Conservation (phyloP, 148 eudicot species). For the Simmondsia chinensis region DNA sequence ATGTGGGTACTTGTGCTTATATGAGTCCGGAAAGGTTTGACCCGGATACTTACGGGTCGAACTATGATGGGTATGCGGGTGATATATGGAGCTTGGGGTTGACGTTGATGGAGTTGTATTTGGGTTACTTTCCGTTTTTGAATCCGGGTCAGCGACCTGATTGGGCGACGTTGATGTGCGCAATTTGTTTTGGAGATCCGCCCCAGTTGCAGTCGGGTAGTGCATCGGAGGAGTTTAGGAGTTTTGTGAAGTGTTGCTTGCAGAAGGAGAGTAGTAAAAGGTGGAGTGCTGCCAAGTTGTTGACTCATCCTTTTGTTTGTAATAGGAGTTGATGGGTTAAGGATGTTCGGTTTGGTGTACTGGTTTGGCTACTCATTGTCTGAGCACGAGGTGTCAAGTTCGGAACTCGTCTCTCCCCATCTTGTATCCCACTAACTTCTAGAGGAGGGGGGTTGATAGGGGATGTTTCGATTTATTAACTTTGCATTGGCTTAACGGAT, state of each 20-base stretch:
- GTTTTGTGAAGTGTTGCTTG: conserved; percentile 32
- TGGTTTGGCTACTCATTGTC: too few species aligned
- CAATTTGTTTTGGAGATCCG: conserved; percentile 88
- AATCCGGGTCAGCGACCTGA: conserved; percentile 72
- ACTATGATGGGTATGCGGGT: conserved; percentile 74
- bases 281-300: conserved; percentile 26
- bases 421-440: too few species aligned
- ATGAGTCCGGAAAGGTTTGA: conserved; percentile 96
- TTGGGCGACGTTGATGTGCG: conserved; percentile 94
- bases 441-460: too few species aligned
- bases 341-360: too few species aligned
- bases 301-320: conserved; percentile 33
- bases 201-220: conserved; percentile 35
- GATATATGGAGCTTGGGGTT: conserved; percentile 91
- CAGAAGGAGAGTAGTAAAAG: conserved; percentile 32
- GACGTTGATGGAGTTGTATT: conserved; percentile 62
- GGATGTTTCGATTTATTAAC: too few species aligned
- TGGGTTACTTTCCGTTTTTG: conserved; percentile 79
- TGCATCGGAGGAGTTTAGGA: conserved; percentile 27
- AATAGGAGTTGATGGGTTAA: conserved; percentile 4
- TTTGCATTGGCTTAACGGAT: too few species aligned
- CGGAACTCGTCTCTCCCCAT: too few species aligned
- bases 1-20: conserved; percentile 92
- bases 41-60: conserved; percentile 75
- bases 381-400: too few species aligned